Base-by-base conservation (phyloP, 495 filamentous ascomycete genomes). In the Articulospora tetracladia region DNA sequence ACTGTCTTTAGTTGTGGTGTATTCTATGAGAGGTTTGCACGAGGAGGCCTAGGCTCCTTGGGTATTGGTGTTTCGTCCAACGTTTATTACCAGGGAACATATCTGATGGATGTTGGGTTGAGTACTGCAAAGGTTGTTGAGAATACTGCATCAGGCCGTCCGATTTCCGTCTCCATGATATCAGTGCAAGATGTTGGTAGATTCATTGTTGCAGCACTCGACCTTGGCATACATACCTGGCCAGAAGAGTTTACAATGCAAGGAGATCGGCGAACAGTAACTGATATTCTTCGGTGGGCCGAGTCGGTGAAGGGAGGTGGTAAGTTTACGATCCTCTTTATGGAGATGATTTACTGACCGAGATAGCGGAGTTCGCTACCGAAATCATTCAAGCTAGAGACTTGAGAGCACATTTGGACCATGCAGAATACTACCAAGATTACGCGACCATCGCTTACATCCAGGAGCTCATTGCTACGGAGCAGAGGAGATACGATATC, bases 11-110 rank as follows among this genome's bases (percentile, higher is more conserved):
- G 81, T 1, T 92, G 88, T 67, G 88, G 88, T 34, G 67, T 90
- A n/a, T 84, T 91, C 64, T 90, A 89, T 74, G 88, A 92, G 66
- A 76, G 88, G 12, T 91, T 92, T 68, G 79, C 76, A 10, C 83
- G 82, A 12, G 83, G 82, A 12, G 88, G 88, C 3, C 72, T 92
- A 51, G 70, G 71, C 22, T 68, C 72, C 2, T 78, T 77, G 53
- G 70, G 74, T 3, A 84, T 91, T 32, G 85, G 86, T 10, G 57
- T 67, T 19, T 69, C 70, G 8, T 70, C 69, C 41, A 74, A 75
- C 13, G 67, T 84, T 28, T 71, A 73, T 17, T 74, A 73, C 23
- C 83, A 86, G 58, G 84, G 83, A 30, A 81, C 84, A 58, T 89
- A 85, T 62, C 73, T 92, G 55, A 72, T 90, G 61, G 76, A 92